These are phyloP conservation scores for Quercus cerris DNA, from an alignment of 306 rosid species.

Conservation along the genomic window DNA sequence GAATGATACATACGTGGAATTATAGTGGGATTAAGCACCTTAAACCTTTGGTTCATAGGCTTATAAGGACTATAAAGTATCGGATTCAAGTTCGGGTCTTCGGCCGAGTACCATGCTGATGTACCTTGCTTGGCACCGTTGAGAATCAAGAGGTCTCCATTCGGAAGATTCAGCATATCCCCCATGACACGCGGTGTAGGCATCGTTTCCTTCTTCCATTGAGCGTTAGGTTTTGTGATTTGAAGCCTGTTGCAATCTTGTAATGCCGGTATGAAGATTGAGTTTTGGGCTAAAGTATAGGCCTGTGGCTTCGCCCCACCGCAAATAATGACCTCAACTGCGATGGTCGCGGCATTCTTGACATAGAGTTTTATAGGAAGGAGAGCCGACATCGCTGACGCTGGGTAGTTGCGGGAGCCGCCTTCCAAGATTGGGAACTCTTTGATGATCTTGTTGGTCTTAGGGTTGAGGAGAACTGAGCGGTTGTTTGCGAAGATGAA, in stretches of 20 bases:
- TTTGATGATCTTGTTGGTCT: constrained; percentile 32
- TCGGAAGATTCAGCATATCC: constrained; percentile 61
- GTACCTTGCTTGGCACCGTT: constrained; percentile 78
- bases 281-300: constrained; percentile 31
- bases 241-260: constrained; percentile 54
- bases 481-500: constrained; percentile 76
- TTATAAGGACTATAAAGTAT: constrained; percentile 44
- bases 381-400: constrained; percentile 73
- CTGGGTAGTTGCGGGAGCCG: constrained; percentile 84
- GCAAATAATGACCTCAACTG: constrained; percentile 65
- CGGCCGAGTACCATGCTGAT: constrained; percentile 78
- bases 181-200: constrained; percentile 80
- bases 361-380: constrained; percentile 53
- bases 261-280: constrained; percentile 38
- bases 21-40: neutral
- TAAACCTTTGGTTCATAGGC: constrained; percentile 35
- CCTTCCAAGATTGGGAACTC: constrained; percentile 52
- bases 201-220: constrained; percentile 61
- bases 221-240: constrained; percentile 40
- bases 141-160: constrained; percentile 61
- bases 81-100: constrained; percentile 53
- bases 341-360: neutral
- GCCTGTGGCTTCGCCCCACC: constrained; percentile 64
- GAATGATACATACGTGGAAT: constrained; percentile 95
- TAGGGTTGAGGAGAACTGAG: constrained; percentile 59